A percentile compares a stretch with the other conserved stretches of the same genome.
These are phyloP conservation scores for Kazachstania kunashirensis DNA, from an alignment of 805 yeast genomes.

Conservation along the genomic window DNA sequence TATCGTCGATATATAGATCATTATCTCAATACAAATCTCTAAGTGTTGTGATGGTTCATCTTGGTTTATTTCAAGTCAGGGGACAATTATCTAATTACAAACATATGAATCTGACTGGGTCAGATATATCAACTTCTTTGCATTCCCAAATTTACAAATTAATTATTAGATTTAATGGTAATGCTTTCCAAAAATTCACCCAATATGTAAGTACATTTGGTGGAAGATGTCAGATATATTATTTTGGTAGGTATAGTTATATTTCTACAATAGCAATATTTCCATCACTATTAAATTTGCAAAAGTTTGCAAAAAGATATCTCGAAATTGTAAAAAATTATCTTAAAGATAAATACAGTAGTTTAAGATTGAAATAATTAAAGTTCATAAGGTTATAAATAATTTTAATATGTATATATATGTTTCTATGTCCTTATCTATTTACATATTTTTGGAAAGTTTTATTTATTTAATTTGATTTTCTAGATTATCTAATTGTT, in stretches of 20 bases:
- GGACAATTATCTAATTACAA: conserved; percentile 29
- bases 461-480: conserved; percentile 16
- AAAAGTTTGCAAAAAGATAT: no score
- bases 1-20: conserved; percentile 14
- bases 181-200: conserved; percentile 9
- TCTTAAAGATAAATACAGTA: neutral
- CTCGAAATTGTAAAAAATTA: neutral
- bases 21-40: conserved; percentile 10
- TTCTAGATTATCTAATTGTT: conserved; percentile 45
- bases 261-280: conserved; percentile 5
- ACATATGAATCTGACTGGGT: conserved; percentile 18
- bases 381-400: neutral
- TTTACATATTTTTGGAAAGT: neutral
- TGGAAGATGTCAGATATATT: conserved; percentile 8
- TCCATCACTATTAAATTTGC: neutral
- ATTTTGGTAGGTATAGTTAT: conserved; percentile 20
- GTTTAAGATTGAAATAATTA: neutral
- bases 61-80: conserved; percentile 24
- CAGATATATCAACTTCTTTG: conserved; percentile 17
- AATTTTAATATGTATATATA: neutral
- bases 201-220: conserved; percentile 11
- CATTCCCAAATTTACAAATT: conserved; percentile 21
- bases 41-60: conserved; percentile 15
- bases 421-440: no score
- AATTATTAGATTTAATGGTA: conserved; percentile 19